Evolutionary conservation across 2,329 filamentous ascomycete genomes (phyloP).

Genomic region (Geosmithia morbida): DNA sequence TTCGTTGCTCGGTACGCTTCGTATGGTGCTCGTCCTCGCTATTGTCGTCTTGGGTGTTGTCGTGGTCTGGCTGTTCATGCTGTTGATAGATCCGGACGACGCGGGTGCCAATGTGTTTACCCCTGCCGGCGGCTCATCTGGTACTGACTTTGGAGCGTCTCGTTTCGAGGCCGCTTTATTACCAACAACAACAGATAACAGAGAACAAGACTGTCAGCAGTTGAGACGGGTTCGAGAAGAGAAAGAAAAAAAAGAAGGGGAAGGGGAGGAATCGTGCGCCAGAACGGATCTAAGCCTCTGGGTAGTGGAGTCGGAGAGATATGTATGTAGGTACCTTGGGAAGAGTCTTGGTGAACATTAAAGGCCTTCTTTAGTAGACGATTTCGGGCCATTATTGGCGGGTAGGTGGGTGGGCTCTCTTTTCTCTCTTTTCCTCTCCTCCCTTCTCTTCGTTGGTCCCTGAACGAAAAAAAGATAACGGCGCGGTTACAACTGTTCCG

Average conservation of each 20-base stretch:
- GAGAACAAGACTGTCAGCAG: neutral
- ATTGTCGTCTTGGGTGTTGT: conserved; percentile 16
- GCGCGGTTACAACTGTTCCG: neutral
- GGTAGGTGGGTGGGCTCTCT: neutral
- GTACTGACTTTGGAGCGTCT: conserved; percentile 4
- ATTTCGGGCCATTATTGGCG: conserved; percentile 13
- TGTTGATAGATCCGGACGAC: conserved; percentile 23
- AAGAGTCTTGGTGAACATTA: conserved; percentile 17
- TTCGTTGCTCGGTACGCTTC: conserved; percentile 42
- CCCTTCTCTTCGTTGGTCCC: neutral
- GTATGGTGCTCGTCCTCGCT: conserved; percentile 31
- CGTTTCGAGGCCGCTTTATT: neutral
- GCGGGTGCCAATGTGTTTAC: conserved; percentile 20
- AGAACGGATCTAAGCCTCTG: neutral
- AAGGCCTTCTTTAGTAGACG: conserved; percentile 18
- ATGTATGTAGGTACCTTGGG: conserved; percentile 7
- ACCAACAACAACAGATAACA: too few relatives aligned
- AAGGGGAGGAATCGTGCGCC: too few relatives aligned
- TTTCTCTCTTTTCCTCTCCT: too few relatives aligned
- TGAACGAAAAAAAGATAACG: neutral
- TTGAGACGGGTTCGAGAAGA: neutral
- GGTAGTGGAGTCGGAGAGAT: neutral
- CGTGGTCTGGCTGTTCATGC: conserved; percentile 16
- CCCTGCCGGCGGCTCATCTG: conserved; percentile 12
- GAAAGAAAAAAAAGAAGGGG: too few relatives aligned